These are phyloP conservation scores for Clonostachys rhizophaga DNA, from an alignment of 2,329 filamentous ascomycete species.

Conservation along the genomic window DNA sequence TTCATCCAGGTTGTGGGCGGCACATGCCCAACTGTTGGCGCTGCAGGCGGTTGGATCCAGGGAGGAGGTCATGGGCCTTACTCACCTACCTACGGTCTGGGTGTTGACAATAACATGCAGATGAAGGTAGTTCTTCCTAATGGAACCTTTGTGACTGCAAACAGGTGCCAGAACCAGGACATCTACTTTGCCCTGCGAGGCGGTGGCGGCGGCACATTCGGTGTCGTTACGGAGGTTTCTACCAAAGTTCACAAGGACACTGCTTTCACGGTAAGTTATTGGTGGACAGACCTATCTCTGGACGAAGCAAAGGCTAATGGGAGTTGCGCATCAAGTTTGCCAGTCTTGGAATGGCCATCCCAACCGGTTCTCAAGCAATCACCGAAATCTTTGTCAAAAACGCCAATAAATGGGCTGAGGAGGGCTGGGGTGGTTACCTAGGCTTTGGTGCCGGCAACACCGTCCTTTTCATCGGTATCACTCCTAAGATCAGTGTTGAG, in stretches of 20 bases:
- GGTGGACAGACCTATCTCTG: background rate
- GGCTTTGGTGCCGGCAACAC: conserved; percentile 17
- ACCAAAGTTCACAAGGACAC: background rate
- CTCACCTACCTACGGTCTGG: conserved; percentile 5
- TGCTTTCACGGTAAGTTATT: background rate
- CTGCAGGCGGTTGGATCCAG: conserved; percentile 4
- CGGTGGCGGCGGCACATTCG: conserved; percentile 45
- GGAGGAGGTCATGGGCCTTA: conserved; percentile 5
- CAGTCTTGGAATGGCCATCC: background rate
- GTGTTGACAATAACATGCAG: conserved; percentile 6
- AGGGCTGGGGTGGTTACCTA: too few species aligned
- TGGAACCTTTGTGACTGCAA: conserved; percentile 5
- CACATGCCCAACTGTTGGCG: conserved; percentile 3
- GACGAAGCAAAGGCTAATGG: background rate
- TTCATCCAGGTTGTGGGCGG: background rate
- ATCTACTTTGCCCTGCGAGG: conserved; percentile 48
- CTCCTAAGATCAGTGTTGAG: too few species aligned
- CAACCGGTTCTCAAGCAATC: background rate
- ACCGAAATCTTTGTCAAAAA: too few species aligned
- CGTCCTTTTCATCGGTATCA: too few species aligned
- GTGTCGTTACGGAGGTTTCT: conserved; percentile 25
- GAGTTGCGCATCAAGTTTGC: background rate
- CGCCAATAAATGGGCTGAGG: too few species aligned
- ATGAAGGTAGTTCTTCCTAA: conserved; percentile 3
- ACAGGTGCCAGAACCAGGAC: conserved; percentile 29